phyloP scores from a whole-genome alignment of 805 yeast species.

The Yamadazyma sp. region DNA sequence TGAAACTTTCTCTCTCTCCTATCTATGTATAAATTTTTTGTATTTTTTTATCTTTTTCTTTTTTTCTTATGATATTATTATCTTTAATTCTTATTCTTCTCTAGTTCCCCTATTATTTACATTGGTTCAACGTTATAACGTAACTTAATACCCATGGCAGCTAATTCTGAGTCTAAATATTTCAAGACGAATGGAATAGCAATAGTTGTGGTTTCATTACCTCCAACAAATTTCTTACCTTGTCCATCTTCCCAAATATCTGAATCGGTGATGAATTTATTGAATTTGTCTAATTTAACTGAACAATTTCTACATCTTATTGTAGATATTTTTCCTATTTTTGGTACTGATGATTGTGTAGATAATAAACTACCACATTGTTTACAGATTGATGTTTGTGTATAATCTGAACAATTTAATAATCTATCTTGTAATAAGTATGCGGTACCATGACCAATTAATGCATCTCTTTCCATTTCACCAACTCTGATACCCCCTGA shows the following conservation, averaged over 20 bases:
- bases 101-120: not conserved
- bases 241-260: conserved; percentile 97
- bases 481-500: conserved; percentile 99
- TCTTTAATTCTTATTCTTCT: not conserved
- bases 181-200: conserved; percentile 96
- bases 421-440: conserved; percentile 91
- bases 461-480: conserved; percentile 99
- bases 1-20: no score
- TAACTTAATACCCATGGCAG: conserved; percentile 97
- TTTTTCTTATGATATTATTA: not conserved
- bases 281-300: conserved; percentile 56
- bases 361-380: conserved; percentile 90
- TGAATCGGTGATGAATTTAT: conserved; percentile 55
- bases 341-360: conserved; percentile 87
- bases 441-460: conserved; percentile 97
- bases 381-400: conserved; percentile 87
- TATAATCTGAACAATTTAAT: conserved; percentile 91
- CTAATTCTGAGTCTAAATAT: conserved; percentile 89
- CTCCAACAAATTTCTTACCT: conserved; percentile 89
- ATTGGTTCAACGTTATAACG: conserved; percentile 77
- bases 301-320: conserved; percentile 93
- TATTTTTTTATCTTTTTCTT: not conserved
- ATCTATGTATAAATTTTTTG: no score
- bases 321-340: conserved; percentile 76
- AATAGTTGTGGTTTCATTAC: conserved; percentile 89